Conservation (phyloP, 176 grass and related monocot genomes). For the Zea luxurians region DNA sequence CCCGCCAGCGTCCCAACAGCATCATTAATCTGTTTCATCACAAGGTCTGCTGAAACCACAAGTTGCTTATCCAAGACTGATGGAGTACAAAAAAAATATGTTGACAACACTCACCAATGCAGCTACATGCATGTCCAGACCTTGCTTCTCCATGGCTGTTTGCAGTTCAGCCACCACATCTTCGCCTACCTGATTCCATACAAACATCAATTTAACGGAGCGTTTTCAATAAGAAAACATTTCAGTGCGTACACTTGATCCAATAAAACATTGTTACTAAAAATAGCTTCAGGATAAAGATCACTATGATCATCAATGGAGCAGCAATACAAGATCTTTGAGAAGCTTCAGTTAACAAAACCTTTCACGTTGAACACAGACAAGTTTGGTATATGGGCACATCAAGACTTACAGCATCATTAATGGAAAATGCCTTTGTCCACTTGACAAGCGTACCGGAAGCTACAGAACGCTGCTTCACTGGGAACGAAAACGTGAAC, state of each 20-base stretch:
- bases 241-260: neutral
- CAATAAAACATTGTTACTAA: neutral
- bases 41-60: conserved; percentile 1
- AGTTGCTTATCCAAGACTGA: neutral
- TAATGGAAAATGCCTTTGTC: conserved; percentile 85
- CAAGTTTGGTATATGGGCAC: neutral
- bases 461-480: conserved; percentile 67
- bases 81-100: neutral
- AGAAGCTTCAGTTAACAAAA: neutral
- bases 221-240: neutral
- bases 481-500: conserved; percentile 97
- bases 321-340: too few species aligned
- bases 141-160: conserved; percentile 66
- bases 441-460: conserved; percentile 83
- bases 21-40: conserved; percentile 76
- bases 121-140: conserved; percentile 77
- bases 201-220: conserved; percentile 3
- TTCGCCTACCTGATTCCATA: conserved; percentile 64
- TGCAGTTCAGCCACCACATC: conserved; percentile 76
- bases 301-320: neutral
- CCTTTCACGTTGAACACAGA: neutral
- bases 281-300: neutral
- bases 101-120: conserved; percentile 56
- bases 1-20: conserved; percentile 83
- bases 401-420: conserved; percentile 66